phyloP scores from a whole-genome alignment of 169 alveolate species.

The Besnoitia besnoiti region DNA sequence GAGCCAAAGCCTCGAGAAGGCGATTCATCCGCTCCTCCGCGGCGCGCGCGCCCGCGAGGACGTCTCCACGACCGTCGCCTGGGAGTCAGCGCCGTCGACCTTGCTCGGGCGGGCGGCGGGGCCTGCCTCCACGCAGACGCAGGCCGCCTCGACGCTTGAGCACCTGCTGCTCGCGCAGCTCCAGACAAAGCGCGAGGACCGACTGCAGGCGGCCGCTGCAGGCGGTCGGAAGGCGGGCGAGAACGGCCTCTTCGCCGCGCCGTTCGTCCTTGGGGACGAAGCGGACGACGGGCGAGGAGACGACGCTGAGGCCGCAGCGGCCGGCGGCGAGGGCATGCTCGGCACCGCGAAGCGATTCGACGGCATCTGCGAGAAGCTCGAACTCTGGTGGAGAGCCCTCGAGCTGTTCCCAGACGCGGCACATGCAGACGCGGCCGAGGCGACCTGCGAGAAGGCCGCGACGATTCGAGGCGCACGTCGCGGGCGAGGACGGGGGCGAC shows the following conservation, averaged over 20 bases:
- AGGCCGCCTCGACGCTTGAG: neutral
- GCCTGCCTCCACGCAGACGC: neutral
- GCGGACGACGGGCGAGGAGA: neutral
- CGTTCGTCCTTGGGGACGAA: neutral
- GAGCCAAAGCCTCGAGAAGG: neutral
- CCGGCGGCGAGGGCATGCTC: neutral
- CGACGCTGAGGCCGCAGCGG: neutral
- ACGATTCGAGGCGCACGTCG: neutral
- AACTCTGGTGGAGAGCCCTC: neutral
- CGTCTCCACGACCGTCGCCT: neutral
- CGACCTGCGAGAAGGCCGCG: neutral
- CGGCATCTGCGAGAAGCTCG: conserved; percentile 15
- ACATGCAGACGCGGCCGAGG: no score
- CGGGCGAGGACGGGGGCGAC: neutral
- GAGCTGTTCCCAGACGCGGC: neutral
- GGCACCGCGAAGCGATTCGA: neutral
- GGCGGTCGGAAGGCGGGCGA: no score
- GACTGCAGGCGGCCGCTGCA: no score
- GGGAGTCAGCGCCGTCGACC: no score
- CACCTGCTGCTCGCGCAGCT: neutral
- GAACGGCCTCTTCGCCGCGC: neutral
- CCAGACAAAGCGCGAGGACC: neutral
- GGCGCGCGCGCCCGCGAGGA: neutral
- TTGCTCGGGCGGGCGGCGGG: no score
- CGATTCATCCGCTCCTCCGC: neutral